phyloP scores from a whole-genome alignment of 2,329 filamentous ascomycete species.

The Rhinocladiella mackenziei region DNA sequence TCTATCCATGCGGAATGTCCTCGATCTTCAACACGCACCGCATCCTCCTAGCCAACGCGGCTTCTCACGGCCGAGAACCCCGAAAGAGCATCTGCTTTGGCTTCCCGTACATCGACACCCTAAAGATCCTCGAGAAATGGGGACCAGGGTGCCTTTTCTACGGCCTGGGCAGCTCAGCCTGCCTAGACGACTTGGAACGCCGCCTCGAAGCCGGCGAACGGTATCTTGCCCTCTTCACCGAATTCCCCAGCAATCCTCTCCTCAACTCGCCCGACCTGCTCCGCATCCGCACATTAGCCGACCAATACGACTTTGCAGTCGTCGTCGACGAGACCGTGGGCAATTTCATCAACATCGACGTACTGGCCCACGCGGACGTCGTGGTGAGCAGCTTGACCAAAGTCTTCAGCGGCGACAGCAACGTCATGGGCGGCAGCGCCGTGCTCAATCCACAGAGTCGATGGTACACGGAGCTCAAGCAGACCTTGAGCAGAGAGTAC shows the following conservation, averaged over 20 bases:
- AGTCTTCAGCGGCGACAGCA: conserved; percentile 94
- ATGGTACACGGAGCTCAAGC: conserved; percentile 68
- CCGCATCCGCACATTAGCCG: conserved; percentile 74
- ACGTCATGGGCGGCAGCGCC: conserved; percentile 88
- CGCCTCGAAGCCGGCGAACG: conserved; percentile 68
- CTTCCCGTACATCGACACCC: conserved; percentile 95
- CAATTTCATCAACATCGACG: conserved; percentile 93
- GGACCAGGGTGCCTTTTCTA: conserved; percentile 87
- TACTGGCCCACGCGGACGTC: conserved; percentile 82
- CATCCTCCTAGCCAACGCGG: conserved; percentile 62
- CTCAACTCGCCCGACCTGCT: conserved; percentile 77
- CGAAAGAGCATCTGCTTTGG: conserved; percentile 81
- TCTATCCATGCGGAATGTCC: conserved; percentile 90
- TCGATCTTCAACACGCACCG: conserved; percentile 87
- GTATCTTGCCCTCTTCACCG: conserved; percentile 82
- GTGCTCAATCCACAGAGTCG: conserved; percentile 59
- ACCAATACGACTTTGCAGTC: conserved; percentile 80
- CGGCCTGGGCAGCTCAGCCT: conserved; percentile 69
- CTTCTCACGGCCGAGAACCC: conserved; percentile 40
- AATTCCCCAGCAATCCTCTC: conserved; percentile 91
- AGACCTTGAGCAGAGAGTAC: conserved; percentile 60
- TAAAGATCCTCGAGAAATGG: conserved; percentile 93
- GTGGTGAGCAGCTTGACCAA: conserved; percentile 95
- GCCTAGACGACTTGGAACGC: conserved; percentile 77
- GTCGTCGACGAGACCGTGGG: conserved; percentile 96